A percentile compares a stretch with the other conserved stretches of the same genome.
phyloP scores from a whole-genome alignment of 2,329 filamentous ascomycete genomes.

The Stagonosporopsis vannaccii region DNA sequence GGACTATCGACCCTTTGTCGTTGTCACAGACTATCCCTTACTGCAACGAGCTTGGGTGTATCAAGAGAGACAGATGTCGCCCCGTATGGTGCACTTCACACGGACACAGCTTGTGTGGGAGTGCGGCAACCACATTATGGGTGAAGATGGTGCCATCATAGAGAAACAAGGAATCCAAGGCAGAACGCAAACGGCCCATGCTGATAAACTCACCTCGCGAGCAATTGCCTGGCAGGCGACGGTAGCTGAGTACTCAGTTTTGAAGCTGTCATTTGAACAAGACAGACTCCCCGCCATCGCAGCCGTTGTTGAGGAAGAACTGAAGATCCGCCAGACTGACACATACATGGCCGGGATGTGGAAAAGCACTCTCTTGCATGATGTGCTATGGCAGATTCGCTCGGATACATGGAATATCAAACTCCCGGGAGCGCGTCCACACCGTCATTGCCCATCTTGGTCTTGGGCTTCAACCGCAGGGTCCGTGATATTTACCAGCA shows the following conservation, averaged over 20 bases:
- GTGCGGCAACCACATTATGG: neutral
- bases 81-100: neutral
- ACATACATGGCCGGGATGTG: neutral
- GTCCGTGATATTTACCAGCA: neutral
- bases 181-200: neutral
- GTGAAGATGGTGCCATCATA: neutral
- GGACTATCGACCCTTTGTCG: no score
- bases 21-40: neutral
- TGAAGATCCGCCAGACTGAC: neutral
- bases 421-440: neutral
- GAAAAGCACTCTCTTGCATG: neutral
- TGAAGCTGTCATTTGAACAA: neutral
- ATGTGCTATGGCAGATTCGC: neutral
- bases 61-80: neutral
- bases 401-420: no score
- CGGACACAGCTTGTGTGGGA: neutral
- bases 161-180: neutral
- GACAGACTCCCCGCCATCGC: neutral
- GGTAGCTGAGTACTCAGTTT: neutral
- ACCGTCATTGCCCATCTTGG: neutral
- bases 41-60: neutral
- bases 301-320: neutral
- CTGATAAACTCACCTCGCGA: no score
- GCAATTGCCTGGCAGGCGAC: neutral
- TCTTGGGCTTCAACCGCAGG: neutral